Evolutionary conservation across 768 basidiomycete species (phyloP).

Genomic region (Pleurotus platypus): DNA sequence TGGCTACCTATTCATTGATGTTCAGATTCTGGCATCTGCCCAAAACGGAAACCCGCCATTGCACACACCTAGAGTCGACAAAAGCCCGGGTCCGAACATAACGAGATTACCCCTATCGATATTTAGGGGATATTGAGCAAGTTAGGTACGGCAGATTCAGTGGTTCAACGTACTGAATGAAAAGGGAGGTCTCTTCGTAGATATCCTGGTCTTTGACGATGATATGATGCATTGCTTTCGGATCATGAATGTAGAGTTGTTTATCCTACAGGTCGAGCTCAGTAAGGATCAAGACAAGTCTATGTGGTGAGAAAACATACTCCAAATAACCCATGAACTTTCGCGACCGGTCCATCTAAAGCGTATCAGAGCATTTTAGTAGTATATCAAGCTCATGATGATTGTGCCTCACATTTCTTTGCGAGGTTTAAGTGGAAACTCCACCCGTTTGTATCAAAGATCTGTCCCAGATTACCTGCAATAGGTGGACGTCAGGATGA

Average conservation of each 20-base stretch:
- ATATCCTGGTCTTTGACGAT: constrained; percentile 32
- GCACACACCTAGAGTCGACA: constrained; percentile 19
- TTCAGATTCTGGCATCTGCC: too few relatives aligned
- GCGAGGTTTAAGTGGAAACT: constrained; percentile 31
- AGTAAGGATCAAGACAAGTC: background rate
- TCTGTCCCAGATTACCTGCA: constrained; percentile 29
- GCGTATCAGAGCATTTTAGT: too few relatives aligned
- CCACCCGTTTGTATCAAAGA: constrained; percentile 31
- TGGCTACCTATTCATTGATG: constrained; percentile 19
- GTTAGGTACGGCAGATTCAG: too few relatives aligned
- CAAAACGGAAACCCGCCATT: too few relatives aligned
- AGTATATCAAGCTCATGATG: too few relatives aligned
- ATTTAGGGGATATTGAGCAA: background rate
- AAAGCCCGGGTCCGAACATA: constrained; percentile 25
- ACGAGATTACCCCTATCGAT: constrained; percentile 14
- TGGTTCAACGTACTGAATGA: constrained; percentile 21
- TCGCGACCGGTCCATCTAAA: constrained; percentile 28
- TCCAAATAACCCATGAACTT: constrained; percentile 29
- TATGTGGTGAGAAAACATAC: constrained; percentile 17
- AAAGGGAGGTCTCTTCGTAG: constrained; percentile 33
- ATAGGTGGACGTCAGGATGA: background rate
- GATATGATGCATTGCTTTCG: constrained; percentile 31
- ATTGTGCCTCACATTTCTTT: constrained; percentile 23
- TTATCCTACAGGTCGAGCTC: constrained; percentile 18
- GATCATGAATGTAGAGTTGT: constrained; percentile 34